Base-by-base conservation (phyloP, 495 filamentous ascomycete species). In the Delitschia confertaspora region DNA sequence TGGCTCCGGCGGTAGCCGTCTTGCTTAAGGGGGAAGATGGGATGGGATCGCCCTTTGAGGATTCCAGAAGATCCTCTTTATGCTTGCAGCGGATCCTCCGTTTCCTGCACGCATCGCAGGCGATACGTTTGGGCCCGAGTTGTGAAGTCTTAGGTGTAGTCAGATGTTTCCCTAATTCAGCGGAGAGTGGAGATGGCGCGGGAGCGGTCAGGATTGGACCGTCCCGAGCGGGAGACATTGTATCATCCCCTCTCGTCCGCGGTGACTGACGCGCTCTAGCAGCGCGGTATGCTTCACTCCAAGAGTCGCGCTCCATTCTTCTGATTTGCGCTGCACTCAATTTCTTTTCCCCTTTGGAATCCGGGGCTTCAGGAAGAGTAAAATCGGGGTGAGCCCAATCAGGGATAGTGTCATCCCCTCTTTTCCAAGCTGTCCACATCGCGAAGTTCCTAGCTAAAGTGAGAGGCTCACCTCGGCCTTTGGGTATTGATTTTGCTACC, bases 341-440 rank as follows among this genome's bases (percentile, higher is more conserved):
- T 36, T 63, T 66, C 43, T 63, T 65, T 6, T 60, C 51, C 2
- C 33, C 49, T 6, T 42, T 49, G 19, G 45, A 41, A 2, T 59
- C 55, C 20, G 21, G 27, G n/a, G 17, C 36, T 24, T 54, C 57
- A n/a, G 56, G 49, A 11, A 63, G 38, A 1, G 43, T 33, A 9
- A 53, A 43, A 32, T 68, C 60, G 6, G 60, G 63, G 42, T 65
- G 54, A 18, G 76, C 80, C 82, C 82, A 85, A 40, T 72, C 65
- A 22, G 82, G 76, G 19, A 81, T 73, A 36, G 63, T 65, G 51
- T 83, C 81, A 48, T 80, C 79, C 3, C 80, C 81, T 37, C 78
- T 78, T 53, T 85, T 85, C 80, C 80, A 84, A 17, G 79, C 72
- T 27, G 73, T 73, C 82, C 82, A 85, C 16, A 81, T 69, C 2